Base-by-base conservation (phyloP, 2,329 filamentous ascomycete genomes). In the Alternaria ventricosa region DNA sequence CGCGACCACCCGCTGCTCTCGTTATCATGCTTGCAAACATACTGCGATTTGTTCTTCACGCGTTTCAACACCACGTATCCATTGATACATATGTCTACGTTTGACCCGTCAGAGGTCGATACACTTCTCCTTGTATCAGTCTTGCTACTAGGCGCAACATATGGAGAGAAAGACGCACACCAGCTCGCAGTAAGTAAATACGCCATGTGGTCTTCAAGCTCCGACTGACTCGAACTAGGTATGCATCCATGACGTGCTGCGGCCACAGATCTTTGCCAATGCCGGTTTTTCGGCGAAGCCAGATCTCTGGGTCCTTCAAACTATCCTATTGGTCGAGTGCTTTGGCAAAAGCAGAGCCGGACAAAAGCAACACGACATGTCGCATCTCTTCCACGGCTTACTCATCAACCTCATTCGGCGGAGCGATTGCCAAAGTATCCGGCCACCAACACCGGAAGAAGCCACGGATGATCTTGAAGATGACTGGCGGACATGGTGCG, bases 291-390 rank as follows among this genome's bases (percentile, higher is more conserved):
- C 83, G 1, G 81, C 87, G 0, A 83, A 84, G n/a, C 87, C 88
- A 0, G 83, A 87, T 22, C 78, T 90, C 0, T 90, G 87, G 88
- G 84, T 88, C 0, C 68, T 90, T 0, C 87, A 90, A 63, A 86
- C 87, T 0, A 88, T 90, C 33, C 75, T 90, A 9, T 77, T 90
- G 0, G 87, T 89, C 0, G 88, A 90, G 65, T 89, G 88, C 66
- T 89, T 90, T 59, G 88, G 88, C 3, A 90, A 90, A 72, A 88
- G 86, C 41, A 80, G 87, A 58, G 87, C 87, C 0, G 88, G 88
- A 0, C 87, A 88, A 64, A 87, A 87, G 53, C 87, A 90, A 68
- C 86, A 89, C 62, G 88, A 90, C 25, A 87, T 88, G 82, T 86
- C 86, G 5, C 88, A 89, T 69, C 75, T 90, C 0, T 90, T 87